These are phyloP conservation scores for Xerocomellus amylosporus DNA, from an alignment of 768 basidiomycete genomes.

Conservation along the genomic window DNA sequence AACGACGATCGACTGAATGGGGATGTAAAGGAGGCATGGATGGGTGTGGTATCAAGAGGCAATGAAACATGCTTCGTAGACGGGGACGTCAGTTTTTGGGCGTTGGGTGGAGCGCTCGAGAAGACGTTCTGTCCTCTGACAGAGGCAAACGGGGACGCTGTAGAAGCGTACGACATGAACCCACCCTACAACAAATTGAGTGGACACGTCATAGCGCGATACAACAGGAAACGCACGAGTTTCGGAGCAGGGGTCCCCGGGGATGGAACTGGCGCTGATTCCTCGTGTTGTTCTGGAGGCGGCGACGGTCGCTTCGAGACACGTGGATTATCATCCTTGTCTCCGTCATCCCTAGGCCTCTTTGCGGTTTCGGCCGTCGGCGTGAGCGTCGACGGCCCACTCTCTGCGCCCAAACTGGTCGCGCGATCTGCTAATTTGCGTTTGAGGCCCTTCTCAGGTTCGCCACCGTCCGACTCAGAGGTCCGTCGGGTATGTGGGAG, in stretches of 20 bases:
- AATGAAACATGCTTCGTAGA: conserved; percentile 17
- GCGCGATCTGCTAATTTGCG: conserved; percentile 69
- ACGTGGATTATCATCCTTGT: conserved; percentile 61
- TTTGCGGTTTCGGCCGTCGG: conserved; percentile 44
- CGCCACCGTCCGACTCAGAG: conserved; percentile 45
- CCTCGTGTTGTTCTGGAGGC: conserved; percentile 52
- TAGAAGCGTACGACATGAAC: conserved; percentile 78
- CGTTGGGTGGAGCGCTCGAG: conserved; percentile 18
- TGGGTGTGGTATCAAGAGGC: conserved; percentile 24
- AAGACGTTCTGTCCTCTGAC: conserved; percentile 67
- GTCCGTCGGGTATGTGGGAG: conserved; percentile 27
- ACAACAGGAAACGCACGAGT: conserved; percentile 39
- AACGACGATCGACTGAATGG: conserved; percentile 24
- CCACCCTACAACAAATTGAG: conserved; percentile 46
- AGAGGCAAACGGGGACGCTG: conserved; percentile 68
- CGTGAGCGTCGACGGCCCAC: conserved; percentile 20
- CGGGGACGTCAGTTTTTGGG: conserved; percentile 32
- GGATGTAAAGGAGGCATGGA: conserved; percentile 20
- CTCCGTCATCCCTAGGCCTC: conserved; percentile 59
- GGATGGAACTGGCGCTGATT: conserved; percentile 1
- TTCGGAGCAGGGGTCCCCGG: conserved; percentile 39
- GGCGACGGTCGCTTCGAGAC: conserved; percentile 62
- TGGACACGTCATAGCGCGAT: conserved; percentile 8
- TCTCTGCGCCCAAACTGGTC: conserved; percentile 55
- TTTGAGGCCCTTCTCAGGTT: conserved; percentile 62